Base-by-base conservation (phyloP, 2,329 filamentous ascomycete genomes). In the Diaporthe citri region DNA sequence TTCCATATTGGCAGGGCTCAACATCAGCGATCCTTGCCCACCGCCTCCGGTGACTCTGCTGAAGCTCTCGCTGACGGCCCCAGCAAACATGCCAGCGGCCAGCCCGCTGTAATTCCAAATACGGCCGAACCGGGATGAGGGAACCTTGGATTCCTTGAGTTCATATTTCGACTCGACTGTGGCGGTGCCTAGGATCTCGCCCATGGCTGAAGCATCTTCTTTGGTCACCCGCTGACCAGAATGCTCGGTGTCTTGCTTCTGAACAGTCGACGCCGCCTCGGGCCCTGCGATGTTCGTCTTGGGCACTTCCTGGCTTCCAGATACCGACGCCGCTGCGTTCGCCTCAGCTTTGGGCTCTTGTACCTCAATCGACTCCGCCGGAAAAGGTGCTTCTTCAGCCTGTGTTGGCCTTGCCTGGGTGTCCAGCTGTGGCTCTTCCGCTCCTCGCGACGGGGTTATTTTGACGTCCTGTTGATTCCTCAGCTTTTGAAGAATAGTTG, bases 101-200 rank as follows among this genome's bases (percentile, higher is more conserved):
- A 99, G 89, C 0, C 97, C 95, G 73, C 95, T 91, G 82, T 98
- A 99, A 83, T 99, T 97, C 94, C 96, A 98, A 34, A 99, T 86
- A 73, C 97, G 90, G 57, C 96, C 93, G 70, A 99, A 85, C 5
- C 97, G 92, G 10, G 95, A 95, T 0, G 97, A 94, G 1, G 97
- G 97, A 0, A 99, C 96, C 77, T 92, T 93, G 13, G 97, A 99
- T 81, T 98, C 96, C 73, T 93, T 90, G 82, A 99, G 91, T 76
- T 93, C 88, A 80, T 97, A 95, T 5, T 82, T 78, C 15, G 83
- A 79, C 43, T 80, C 75, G 70, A 81, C 77, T 39, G 81, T 75
- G 39, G 77, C 79, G 22, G 62, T 75, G 1, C 77, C 73, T 15
- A 80, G 74, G n/a, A 79, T 73, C 39, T 78, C 75, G 17, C 78